Percentiles rank a stretch among this genome's conserved stretches.
These are phyloP conservation scores for Zymoseptoria tritici DNA, from an alignment of 2,329 filamentous ascomycete species.

Conservation along the genomic window DNA sequence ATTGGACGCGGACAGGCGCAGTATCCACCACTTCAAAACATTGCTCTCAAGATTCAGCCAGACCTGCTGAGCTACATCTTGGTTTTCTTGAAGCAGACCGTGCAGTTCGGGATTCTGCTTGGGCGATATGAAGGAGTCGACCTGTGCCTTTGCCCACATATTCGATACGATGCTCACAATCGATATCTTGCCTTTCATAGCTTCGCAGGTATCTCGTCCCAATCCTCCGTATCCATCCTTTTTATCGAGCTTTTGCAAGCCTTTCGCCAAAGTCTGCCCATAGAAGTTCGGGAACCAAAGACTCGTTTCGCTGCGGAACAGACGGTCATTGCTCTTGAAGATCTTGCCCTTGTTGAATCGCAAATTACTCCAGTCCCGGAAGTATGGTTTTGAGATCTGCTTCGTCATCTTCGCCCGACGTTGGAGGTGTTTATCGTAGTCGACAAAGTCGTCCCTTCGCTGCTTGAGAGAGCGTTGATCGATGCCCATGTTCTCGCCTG, in stretches of 20 bases:
- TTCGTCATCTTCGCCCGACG: slow-evolving; percentile 67
- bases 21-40: slow-evolving; percentile 51
- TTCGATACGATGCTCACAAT: slow-evolving; percentile 77
- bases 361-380: slow-evolving; percentile 89
- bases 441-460: slow-evolving; percentile 69
- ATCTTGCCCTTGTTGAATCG: slow-evolving; percentile 79
- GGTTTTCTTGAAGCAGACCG: slow-evolving; percentile 48
- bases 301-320: slow-evolving; percentile 74
- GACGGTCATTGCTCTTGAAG: slow-evolving; percentile 74
- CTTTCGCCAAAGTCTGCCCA: slow-evolving; percentile 64
- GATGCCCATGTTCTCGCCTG: slow-evolving; percentile 75
- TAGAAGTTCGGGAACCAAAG: slow-evolving; percentile 91
- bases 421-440: slow-evolving; percentile 76
- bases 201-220: slow-evolving; percentile 63
- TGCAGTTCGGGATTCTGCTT: slow-evolving; percentile 64
- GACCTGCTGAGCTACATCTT: slow-evolving; percentile 62
- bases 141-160: slow-evolving; percentile 79
- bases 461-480: slow-evolving; percentile 61
- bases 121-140: slow-evolving; percentile 59
- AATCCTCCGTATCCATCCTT: slow-evolving; percentile 33
- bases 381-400: slow-evolving; percentile 80
- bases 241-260: slow-evolving; percentile 60
- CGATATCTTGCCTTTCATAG: slow-evolving; percentile 60
- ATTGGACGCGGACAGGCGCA: slow-evolving; percentile 44
- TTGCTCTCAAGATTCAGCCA: slow-evolving; percentile 87